Conservation (phyloP, 805 yeast species). For the Aciculoconidium aculeatum region DNA sequence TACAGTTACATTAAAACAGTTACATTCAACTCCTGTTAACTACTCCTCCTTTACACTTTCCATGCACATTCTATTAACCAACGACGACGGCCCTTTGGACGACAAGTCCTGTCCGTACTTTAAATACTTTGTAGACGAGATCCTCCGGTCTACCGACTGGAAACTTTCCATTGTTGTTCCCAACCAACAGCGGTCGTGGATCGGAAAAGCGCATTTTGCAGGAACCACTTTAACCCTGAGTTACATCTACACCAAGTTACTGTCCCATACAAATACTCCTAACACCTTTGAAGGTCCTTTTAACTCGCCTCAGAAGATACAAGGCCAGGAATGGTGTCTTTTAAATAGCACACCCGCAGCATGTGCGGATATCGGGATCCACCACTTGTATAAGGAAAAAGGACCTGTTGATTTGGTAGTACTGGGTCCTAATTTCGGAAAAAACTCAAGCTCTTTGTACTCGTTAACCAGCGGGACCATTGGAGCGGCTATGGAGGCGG, state of each 20-base stretch:
- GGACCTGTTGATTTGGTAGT: conserved; percentile 77
- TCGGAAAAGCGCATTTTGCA: conserved; percentile 94
- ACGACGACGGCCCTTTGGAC: conserved; percentile 94
- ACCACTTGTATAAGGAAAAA: conserved; percentile 48
- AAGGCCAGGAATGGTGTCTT: conserved; percentile 72
- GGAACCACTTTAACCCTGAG: conserved; percentile 57
- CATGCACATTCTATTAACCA: conserved; percentile 63
- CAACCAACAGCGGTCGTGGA: conserved; percentile 86
- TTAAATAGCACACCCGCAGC: conserved; percentile 96
- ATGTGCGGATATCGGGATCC: conserved; percentile 84
- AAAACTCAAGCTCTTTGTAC: conserved; percentile 85
- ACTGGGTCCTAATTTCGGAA: conserved; percentile 94
- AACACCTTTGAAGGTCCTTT: conserved; percentile 64
- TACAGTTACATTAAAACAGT: no score
- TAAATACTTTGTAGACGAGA: conserved; percentile 70
- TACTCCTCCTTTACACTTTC: no score
- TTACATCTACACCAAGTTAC: conserved; percentile 51
- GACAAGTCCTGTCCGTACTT: conserved; percentile 78
- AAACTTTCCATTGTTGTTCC: conserved; percentile 81
- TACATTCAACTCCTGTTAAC: no score
- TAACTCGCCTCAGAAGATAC: conserved; percentile 40
- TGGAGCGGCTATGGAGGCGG: conserved; percentile 96
- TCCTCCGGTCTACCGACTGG: conserved; percentile 69
- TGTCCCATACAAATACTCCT: conserved; percentile 24
- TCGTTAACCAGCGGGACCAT: conserved; percentile 91